A percentile compares a stretch with the other conserved stretches of the same genome.
Conservation (phyloP, 1,139 yeast genomes). For the Diutina rugosa region DNA sequence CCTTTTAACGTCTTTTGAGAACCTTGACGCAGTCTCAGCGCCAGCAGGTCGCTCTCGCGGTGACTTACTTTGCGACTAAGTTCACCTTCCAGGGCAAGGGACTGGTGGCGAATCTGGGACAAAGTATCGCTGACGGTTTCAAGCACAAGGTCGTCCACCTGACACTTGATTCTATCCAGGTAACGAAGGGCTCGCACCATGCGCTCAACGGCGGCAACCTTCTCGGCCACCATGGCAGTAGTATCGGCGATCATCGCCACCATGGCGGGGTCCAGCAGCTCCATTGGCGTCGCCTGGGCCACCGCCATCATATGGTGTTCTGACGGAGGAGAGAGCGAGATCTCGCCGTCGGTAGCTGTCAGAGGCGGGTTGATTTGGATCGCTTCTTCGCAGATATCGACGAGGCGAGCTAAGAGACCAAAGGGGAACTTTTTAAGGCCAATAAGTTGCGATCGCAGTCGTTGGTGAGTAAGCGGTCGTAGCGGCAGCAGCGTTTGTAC, state of each 20-base stretch:
- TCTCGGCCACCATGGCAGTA: conserved; percentile 42
- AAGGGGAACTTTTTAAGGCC: conserved; percentile 39
- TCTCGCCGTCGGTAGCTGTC: conserved; percentile 15
- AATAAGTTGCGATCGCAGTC: background rate
- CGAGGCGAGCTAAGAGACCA: conserved; percentile 48
- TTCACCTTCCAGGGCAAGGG: background rate
- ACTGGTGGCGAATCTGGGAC: conserved; percentile 17
- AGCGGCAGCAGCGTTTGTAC: conserved; percentile 14
- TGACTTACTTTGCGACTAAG: background rate
- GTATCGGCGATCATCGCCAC: conserved; percentile 58
- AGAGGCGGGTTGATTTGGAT: conserved; percentile 56
- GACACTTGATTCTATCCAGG: conserved; percentile 68
- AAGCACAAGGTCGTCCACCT: conserved; percentile 65
- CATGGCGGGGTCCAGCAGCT: conserved; percentile 54
- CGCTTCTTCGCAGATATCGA: conserved; percentile 69
- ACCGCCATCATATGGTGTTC: conserved; percentile 50
- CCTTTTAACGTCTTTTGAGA: background rate
- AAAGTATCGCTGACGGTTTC: conserved; percentile 56
- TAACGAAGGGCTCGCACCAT: conserved; percentile 68
- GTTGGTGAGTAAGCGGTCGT: conserved; percentile 8
- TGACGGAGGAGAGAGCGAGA: conserved; percentile 57
- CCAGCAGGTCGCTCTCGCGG: background rate
- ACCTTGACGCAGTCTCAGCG: background rate
- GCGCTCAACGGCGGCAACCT: conserved; percentile 64
- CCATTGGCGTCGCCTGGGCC: conserved; percentile 36